These are phyloP conservation scores for Fomitopsis schrenkii DNA, from an alignment of 1,284 basidiomycete genomes.

Conservation along the genomic window DNA sequence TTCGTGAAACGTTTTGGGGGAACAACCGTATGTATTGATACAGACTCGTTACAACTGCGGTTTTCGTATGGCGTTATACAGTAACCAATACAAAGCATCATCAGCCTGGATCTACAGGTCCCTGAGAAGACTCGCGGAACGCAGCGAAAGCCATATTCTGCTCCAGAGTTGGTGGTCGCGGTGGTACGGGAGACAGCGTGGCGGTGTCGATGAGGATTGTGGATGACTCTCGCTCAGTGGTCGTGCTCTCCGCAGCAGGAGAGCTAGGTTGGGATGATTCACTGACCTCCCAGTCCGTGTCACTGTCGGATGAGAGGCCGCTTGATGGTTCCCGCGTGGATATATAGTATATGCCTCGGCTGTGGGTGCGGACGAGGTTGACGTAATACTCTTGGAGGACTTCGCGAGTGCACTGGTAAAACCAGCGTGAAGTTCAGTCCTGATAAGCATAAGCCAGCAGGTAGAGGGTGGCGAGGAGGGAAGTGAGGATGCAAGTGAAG, in stretches of 20 bases:
- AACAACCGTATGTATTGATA: neutral
- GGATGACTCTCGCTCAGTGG: slow-evolving; percentile 35
- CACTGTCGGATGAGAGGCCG: slow-evolving; percentile 48
- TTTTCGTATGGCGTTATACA: neutral
- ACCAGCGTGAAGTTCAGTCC: slow-evolving; percentile 9
- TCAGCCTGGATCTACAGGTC: neutral
- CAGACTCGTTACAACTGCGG: neutral
- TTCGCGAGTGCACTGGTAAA: slow-evolving; percentile 67
- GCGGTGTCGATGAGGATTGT: slow-evolving; percentile 53
- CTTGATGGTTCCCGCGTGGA: slow-evolving; percentile 38
- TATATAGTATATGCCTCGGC: slow-evolving; percentile 54
- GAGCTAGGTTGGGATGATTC: slow-evolving; percentile 48
- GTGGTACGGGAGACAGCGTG: slow-evolving; percentile 40
- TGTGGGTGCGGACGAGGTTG: slow-evolving; percentile 77
- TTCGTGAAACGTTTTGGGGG: neutral
- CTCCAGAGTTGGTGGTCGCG: slow-evolving; percentile 64
- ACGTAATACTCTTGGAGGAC: slow-evolving; percentile 81
- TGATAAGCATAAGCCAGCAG: slow-evolving; percentile 1
- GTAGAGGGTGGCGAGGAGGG: slow-evolving; percentile 5
- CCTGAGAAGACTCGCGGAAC: slow-evolving; percentile 41
- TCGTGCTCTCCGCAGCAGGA: slow-evolving; percentile 24
- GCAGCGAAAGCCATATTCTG: slow-evolving; percentile 80
- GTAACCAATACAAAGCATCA: neutral
- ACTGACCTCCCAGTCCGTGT: slow-evolving; percentile 50
- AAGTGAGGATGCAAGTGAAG: slow-evolving; percentile 15